Percentiles rank a stretch among this genome's conserved stretches.
phyloP scores from a whole-genome alignment of 805 yeast genomes.

The Hanseniaspora meyeri region DNA sequence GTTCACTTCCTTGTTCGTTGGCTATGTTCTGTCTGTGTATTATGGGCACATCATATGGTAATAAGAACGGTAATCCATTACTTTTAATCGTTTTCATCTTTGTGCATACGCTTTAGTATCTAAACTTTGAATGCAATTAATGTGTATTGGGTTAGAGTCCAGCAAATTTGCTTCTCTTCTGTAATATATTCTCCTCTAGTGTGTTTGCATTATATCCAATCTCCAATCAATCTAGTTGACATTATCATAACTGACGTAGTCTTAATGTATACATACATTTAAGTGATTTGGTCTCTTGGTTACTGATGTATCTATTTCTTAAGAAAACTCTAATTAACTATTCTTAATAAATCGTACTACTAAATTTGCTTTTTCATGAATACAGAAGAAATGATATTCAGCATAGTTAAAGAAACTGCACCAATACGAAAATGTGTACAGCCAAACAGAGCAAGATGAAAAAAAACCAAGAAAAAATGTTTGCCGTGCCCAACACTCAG shows the following conservation, averaged over 20 bases:
- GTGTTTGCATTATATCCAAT: not conserved
- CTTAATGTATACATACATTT: conserved; percentile 5
- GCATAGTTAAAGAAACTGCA: not conserved
- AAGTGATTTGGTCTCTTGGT: conserved; percentile 10
- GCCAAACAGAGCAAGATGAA: not conserved
- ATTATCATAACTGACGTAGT: not conserved
- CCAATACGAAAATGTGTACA: not conserved
- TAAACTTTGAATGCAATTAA: not conserved
- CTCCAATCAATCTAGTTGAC: not conserved
- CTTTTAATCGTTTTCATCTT: not conserved
- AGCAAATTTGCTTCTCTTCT: no score
- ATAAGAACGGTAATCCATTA: not conserved
- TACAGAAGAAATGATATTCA: not conserved
- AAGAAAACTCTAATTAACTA: no score
- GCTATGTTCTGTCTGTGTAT: no score
- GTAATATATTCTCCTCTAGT: no score
- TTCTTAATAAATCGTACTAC: no score
- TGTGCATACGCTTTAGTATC: not conserved
- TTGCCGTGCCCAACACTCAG: not conserved
- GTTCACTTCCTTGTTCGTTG: no score
- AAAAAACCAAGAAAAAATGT: not conserved
- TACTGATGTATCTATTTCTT: not conserved
- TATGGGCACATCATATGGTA: no score
- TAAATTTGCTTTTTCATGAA: no score
- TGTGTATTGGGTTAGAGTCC: no score